phyloP scores from a whole-genome alignment of 108 stramenopile species.

The Conticribra weissflogii region DNA sequence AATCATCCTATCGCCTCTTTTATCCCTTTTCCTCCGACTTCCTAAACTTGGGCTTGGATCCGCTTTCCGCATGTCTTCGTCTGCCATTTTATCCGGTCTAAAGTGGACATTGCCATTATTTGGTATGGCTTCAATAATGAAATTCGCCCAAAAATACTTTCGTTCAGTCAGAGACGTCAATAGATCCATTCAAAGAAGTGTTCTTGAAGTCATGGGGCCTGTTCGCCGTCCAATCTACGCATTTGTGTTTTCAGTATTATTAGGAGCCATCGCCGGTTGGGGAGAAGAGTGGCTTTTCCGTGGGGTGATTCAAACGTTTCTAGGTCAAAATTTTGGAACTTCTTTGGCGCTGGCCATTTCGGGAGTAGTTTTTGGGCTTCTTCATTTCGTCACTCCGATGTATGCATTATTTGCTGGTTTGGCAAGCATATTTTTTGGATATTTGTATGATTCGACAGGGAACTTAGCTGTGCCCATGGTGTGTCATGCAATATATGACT shows the following conservation, averaged over 20 bases:
- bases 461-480: constrained; percentile 83
- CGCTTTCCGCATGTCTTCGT: constrained; percentile 31
- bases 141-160: constrained; percentile 59
- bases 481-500: constrained; percentile 85
- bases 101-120: constrained; percentile 66
- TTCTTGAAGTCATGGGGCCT: constrained; percentile 67
- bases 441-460: constrained; percentile 50
- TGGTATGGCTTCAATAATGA: constrained; percentile 58
- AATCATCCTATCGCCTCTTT: constrained; percentile 49
- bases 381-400: constrained; percentile 87
- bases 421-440: constrained; percentile 84
- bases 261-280: constrained; percentile 80
- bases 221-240: constrained; percentile 63
- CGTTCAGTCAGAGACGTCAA: constrained; percentile 75
- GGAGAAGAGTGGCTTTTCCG: constrained; percentile 92
- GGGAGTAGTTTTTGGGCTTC: constrained; percentile 75
- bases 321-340: constrained; percentile 36
- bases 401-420: constrained; percentile 77
- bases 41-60: constrained; percentile 75
- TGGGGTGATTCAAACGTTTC: constrained; percentile 70
- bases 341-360: constrained; percentile 52
- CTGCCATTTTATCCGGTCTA: constrained; percentile 48
- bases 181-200: constrained; percentile 75
- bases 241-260: constrained; percentile 44
- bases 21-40: constrained; percentile 40